These are phyloP conservation scores for Pseudofabraea citricarpa DNA, from an alignment of 2,329 filamentous ascomycete genomes.

Conservation along the genomic window DNA sequence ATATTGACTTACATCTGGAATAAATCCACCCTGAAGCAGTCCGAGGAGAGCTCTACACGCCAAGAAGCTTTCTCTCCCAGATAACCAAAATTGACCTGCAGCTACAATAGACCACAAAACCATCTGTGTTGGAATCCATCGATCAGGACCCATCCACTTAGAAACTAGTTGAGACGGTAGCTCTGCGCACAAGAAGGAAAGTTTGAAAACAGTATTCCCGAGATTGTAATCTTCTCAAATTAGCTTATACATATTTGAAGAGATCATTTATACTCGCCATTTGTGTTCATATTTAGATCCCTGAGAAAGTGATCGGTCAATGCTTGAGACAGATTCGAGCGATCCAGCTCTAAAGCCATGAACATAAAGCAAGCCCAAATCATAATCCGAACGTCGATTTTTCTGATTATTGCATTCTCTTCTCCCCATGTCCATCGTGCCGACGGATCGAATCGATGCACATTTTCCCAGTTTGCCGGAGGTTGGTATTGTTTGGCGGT, in stretches of 20 bases:
- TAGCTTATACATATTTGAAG: neutral
- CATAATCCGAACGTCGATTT: conserved; percentile 3
- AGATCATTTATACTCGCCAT: conserved; percentile 29
- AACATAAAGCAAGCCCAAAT: conserved; percentile 48
- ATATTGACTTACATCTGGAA: conserved; percentile 48
- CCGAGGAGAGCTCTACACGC: conserved; percentile 21
- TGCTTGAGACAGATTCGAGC: conserved; percentile 53
- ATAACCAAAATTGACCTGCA: conserved; percentile 41
- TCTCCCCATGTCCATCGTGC: conserved; percentile 22
- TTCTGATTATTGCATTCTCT: conserved; percentile 21
- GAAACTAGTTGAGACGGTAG: conserved; percentile 48
- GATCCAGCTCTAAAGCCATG: conserved; percentile 56
- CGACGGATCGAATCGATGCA: conserved; percentile 20
- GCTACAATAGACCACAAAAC: conserved; percentile 50
- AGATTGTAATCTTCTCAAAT: conserved; percentile 38
- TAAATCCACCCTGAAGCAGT: conserved; percentile 42
- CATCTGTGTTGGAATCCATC: conserved; percentile 46
- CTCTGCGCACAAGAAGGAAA: conserved; percentile 36
- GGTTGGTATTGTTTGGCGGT: conserved; percentile 20
- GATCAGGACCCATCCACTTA: conserved; percentile 48
- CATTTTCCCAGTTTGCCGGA: conserved; percentile 18
- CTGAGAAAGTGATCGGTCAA: conserved; percentile 50
- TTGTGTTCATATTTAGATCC: conserved; percentile 41
- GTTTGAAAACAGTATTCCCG: conserved; percentile 38
- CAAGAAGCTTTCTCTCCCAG: conserved; percentile 30